Evolutionary conservation across 495 filamentous ascomycete genomes (phyloP), one percentile per base, ranked within the genome.

Genomic region (Alectoria sarmentosa): DNA sequence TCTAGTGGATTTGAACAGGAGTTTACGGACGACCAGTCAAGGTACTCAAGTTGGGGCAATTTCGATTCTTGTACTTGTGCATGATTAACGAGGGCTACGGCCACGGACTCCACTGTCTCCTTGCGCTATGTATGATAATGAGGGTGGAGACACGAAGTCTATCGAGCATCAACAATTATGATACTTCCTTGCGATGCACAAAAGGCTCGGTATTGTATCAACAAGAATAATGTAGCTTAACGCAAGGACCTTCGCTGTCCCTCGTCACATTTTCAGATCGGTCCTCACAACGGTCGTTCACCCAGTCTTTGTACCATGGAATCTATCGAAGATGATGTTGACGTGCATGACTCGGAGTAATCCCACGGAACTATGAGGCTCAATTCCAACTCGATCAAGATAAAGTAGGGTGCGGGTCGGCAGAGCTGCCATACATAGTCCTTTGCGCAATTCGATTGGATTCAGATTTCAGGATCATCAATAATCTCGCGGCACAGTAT

Each of bases 361-460:
- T 39, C 56, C 54, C 32, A 34, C n/a, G 5, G 46, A 49, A 28
- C 1, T 52, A 1, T 52, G 44, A 48, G 44, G 44, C 44, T 48
- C 44, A 48, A 48, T 48, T 48, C 10, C n/a, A 8, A 21, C 44
- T 48, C 21, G 9, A 48, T 13, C 0, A 21, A 23, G n/a, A n/a
- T n/a, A n/a, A 5, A n/a, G 1, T 48, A 48, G 15, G 32, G 49
- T 54, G 49, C 49, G 49, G 49, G 49, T 54, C 49, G 49, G 49
- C 49, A 54, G 15, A 54, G 49, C 49, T 54, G 26, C 26, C 49
- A 54, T 54, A 30, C 49, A 54, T 54, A 30, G 52, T 34, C 52
- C 52, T 55, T 55, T 57, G 21, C 34, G 39, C 61, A 54, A 56
- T 38, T 15, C 61, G 13, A 17, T 63, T 55, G 37, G 21, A 26